These are phyloP conservation scores for Penicillium steckii DNA, from an alignment of 495 filamentous ascomycete genomes.

Conservation along the genomic window DNA sequence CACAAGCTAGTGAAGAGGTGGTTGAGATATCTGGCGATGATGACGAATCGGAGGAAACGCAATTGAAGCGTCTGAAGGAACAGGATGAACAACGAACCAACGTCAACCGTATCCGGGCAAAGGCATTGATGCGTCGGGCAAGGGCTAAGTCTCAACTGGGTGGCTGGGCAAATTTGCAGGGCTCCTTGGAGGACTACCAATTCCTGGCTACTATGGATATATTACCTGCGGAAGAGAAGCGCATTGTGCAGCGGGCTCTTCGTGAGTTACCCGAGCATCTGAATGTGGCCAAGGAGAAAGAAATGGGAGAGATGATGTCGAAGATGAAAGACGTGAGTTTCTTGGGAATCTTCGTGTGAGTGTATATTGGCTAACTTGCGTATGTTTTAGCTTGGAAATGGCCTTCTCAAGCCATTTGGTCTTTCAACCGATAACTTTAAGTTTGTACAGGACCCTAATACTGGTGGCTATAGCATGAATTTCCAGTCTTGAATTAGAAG, in stretches of 20 bases:
- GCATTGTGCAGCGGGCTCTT: conserved; percentile 64
- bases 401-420: conserved; percentile 88
- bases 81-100: conserved; percentile 55
- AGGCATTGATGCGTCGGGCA: conserved; percentile 83
- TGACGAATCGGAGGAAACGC: conserved; percentile 59
- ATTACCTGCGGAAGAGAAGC: conserved; percentile 62
- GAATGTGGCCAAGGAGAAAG: conserved; percentile 74
- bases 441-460: conserved; percentile 84
- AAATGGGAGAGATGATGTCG: conserved; percentile 94
- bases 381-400: conserved; percentile 72
- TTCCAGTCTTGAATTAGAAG: conserved; percentile 63
- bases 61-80: conserved; percentile 48
- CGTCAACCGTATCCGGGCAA: conserved; percentile 75
- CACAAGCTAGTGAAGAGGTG: conserved; percentile 31
- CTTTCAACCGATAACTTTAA: conserved; percentile 91
- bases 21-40: conserved; percentile 55
- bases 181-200: conserved; percentile 77
- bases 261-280: conserved; percentile 61
- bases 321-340: conserved; percentile 82
- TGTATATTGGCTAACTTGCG: conserved; percentile 6
- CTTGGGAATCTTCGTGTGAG: not conserved
- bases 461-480: conserved; percentile 90
- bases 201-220: conserved; percentile 52
- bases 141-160: conserved; percentile 67
- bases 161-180: conserved; percentile 79